Conservation (phyloP, 2,329 filamentous ascomycete species). For the Eutypa lata region DNA sequence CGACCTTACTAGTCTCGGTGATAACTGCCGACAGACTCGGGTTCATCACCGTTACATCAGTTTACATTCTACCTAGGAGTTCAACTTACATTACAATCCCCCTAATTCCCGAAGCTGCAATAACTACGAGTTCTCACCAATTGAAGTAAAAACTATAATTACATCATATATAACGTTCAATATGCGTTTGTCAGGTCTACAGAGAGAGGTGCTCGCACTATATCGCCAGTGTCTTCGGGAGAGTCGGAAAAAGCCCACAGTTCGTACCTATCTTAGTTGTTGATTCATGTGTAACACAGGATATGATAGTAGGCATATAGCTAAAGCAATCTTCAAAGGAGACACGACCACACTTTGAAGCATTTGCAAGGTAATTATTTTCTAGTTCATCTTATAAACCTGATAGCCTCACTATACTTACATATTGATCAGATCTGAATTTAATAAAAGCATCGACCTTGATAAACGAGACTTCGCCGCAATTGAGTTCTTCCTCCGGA, state of each 20-base stretch:
- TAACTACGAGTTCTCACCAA: too few relatives aligned
- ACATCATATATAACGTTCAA: background rate
- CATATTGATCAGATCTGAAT: constrained; percentile 60
- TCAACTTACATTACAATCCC: too few relatives aligned
- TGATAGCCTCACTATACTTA: constrained; percentile 7
- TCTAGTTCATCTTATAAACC: too few relatives aligned
- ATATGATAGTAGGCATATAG: background rate
- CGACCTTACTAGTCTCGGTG: too few relatives aligned
- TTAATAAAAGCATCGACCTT: constrained; percentile 64
- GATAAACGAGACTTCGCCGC: constrained; percentile 83
- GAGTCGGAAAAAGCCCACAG: constrained; percentile 74
- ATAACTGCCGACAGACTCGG: too few relatives aligned
- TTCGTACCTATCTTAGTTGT: constrained; percentile 36
- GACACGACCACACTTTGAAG: constrained; percentile 58
- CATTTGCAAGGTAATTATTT: constrained; percentile 57
- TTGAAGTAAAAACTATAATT: too few relatives aligned
- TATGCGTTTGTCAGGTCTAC: constrained; percentile 76
- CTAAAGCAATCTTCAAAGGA: constrained; percentile 36
- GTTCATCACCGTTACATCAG: too few relatives aligned
- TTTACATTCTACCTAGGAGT: too few relatives aligned
- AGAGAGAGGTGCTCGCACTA: constrained; percentile 80
- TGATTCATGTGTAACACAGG: constrained; percentile 9
- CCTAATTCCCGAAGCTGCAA: too few relatives aligned
- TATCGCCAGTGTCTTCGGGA: constrained; percentile 85
- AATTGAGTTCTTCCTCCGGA: constrained; percentile 81